Evolutionary conservation across 352 stramenopile genomes (phyloP), one percentile per base, ranked within the genome.

Genomic region (Globisporangium nagaii): DNA sequence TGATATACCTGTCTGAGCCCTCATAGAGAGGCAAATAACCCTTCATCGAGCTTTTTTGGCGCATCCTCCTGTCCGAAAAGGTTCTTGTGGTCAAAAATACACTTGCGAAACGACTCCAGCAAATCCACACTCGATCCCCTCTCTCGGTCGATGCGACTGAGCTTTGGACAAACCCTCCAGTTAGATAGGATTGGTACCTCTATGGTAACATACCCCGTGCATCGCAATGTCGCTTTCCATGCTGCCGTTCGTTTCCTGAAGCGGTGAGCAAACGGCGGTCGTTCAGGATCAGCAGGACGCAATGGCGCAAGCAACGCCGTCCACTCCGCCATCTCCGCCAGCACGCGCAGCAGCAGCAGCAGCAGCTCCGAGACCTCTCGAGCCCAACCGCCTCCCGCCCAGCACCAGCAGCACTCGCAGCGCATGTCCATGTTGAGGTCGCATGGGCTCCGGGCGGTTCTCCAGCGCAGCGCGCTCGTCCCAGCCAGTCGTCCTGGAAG

Each of bases 81-180:
- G 22, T 45, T 57, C 50, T 57, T 57, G 50, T 57, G 50, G 50
- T 45, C 20, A 10, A 42, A 46, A 57, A 49, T 4, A 48, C 22
- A 42, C 19, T 47, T 34, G 27, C 27, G n/a, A 49, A 49, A 49
- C 36, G 15, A 25, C 36, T 15, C 28, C 28, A 19, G n/a, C 7
- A 3, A 13, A 5, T n/a, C 22, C 22, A 28, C 46, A 53, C 2
- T 6, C 19, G 10, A 53, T 53, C 5, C 2, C 30, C 35, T 42
- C 12, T 31, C 0, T 0, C 22, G 34, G 1, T 27, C 6, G 20
- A 34, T 42, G 1, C 5, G 13, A 8, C 30, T 53, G 19, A 43
- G 34, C 11, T 50, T 50, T 19, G 15, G 22, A 48, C 22, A 10
- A 35, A 15, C 0, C 5, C 22, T 46, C 13, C 31, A 22, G 11